Base-by-base conservation (phyloP, 2,329 filamentous ascomycete genomes). In the Aspergillus sp. region DNA sequence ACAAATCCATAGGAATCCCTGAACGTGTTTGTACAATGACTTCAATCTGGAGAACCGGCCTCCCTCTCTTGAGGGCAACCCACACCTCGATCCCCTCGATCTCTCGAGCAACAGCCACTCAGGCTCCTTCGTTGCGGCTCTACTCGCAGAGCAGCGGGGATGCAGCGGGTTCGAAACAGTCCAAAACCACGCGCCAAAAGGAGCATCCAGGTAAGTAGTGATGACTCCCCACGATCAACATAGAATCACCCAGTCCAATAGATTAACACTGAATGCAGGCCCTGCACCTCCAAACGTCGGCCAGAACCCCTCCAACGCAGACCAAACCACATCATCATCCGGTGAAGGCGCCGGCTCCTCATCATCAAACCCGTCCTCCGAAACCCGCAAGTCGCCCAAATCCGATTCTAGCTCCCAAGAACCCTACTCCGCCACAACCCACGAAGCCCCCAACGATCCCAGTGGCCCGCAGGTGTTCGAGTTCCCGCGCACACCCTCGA, bases 401-500 rank as follows among this genome's bases (percentile, higher is more conserved):
- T 4, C 36, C 12, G 36, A 39, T 26, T 12, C 36, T 8, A 8
- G 9, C 12, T 39, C 36, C 36, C n/a, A 39, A 8, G 3, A 39
- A 39, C 36, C 36, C 26, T 39, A 39, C 36, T 39, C 36, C 6
- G 5, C 36, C 3, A 39, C 36, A 9, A 26, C 36, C 46, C 27
- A 46, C 47, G 9, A 52, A 45, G 6, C 44, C 7, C 38, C 44
- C 26, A 41, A 40, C 2, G 44, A 39, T 3, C 29, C 38, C 35
- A 12, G 32, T 26, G 7, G 10, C 27, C 19, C 36, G 6, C 26
- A 42, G 35, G 42, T 6, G 28, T 42, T 27, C 7, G 46, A 46
- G 9, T 55, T 49, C 29, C 44, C 48, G n/a, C 52, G 47, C 5
- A 57, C 52, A 19, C 57, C 64, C 3, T 67, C 64, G 36, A 66